Percentiles rank a stretch among this genome's conserved stretches.
Conservation (phyloP, 371 early-diverging fungal genomes). For the Syncephalastrum racemosum region DNA sequence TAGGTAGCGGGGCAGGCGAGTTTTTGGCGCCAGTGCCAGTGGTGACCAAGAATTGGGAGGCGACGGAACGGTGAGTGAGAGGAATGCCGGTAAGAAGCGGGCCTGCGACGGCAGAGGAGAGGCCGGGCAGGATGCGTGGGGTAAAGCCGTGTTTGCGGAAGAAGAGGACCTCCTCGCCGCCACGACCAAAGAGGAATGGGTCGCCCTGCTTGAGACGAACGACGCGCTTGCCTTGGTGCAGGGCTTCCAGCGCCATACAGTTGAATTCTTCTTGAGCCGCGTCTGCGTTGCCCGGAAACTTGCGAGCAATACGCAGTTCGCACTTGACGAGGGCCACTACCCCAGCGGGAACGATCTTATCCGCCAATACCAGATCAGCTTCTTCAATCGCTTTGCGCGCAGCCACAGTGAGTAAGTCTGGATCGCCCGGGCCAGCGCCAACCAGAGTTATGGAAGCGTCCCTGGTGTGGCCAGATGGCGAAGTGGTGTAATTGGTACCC, state of each 20-base stretch:
- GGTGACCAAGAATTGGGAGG: conserved; percentile 83
- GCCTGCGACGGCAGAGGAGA: conserved; percentile 78
- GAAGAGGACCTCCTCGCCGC: conserved; percentile 85
- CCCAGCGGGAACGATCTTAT: conserved; percentile 77
- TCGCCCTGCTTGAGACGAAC: conserved; percentile 90
- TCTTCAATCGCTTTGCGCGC: conserved; percentile 66
- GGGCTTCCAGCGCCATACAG: conserved; percentile 60
- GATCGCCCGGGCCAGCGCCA: conserved; percentile 91
- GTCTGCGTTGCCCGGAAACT: conserved; percentile 68
- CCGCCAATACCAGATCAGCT: conserved; percentile 84
- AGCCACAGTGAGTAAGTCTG: conserved; percentile 76
- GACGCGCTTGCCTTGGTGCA: conserved; percentile 68
- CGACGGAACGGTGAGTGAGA: conserved; percentile 85
- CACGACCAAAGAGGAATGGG: conserved; percentile 91
- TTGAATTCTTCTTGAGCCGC: conserved; percentile 82
- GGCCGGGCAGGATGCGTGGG: conserved; percentile 79
- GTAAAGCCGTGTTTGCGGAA: conserved; percentile 67
- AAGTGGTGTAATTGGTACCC: conserved; percentile 3
- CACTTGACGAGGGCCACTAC: conserved; percentile 61
- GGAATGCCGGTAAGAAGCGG: conserved; percentile 80
- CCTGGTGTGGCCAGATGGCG: not conserved
- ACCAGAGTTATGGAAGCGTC: conserved; percentile 58
- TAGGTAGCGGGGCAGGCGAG: conserved; percentile 57
- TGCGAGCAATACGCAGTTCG: conserved; percentile 46
- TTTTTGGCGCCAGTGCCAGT: conserved; percentile 72